These are phyloP conservation scores for Beauveria sp. DNA, from an alignment of 2,329 filamentous ascomycete species.

Conservation along the genomic window DNA sequence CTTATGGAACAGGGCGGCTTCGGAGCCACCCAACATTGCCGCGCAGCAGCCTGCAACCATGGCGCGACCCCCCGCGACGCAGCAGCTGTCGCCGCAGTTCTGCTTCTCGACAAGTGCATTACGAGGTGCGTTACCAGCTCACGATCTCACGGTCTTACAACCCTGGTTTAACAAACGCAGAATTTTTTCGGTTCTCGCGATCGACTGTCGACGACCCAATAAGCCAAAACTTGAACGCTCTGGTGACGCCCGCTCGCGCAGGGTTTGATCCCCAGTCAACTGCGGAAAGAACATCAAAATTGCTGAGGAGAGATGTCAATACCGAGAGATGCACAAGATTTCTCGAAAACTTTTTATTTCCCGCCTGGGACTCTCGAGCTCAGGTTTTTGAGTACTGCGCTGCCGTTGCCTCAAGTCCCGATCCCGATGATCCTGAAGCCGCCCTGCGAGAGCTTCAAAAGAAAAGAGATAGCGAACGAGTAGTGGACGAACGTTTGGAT, in stretches of 20 bases:
- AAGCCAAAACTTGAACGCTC: slow-evolving; percentile 82
- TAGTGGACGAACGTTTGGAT: slow-evolving; percentile 83
- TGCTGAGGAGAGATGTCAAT: slow-evolving; percentile 48
- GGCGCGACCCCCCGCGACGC: slow-evolving; percentile 37
- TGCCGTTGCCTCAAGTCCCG: slow-evolving; percentile 75
- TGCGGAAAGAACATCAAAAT: slow-evolving; percentile 48
- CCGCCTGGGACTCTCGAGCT: slow-evolving; percentile 76
- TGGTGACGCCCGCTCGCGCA: slow-evolving; percentile 63
- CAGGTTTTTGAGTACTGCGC: slow-evolving; percentile 87
- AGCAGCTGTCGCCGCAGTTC: slow-evolving; percentile 62
- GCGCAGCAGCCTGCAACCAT: slow-evolving; percentile 32
- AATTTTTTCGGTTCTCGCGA: slow-evolving; percentile 84
- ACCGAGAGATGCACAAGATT: slow-evolving; percentile 60
- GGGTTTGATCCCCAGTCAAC: slow-evolving; percentile 79
- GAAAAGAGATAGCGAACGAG: slow-evolving; percentile 59
- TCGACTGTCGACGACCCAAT: slow-evolving; percentile 88
- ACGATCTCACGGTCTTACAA: not conserved
- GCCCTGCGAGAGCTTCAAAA: slow-evolving; percentile 63
- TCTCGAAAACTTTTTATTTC: slow-evolving; percentile 72
- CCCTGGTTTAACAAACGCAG: slow-evolving; percentile 35
- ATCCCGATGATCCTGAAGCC: slow-evolving; percentile 77
- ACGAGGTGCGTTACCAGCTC: slow-evolving; percentile 43
- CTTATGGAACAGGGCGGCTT: slow-evolving; percentile 39
- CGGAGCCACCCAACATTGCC: slow-evolving; percentile 29
- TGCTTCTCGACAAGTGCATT: slow-evolving; percentile 66